These are phyloP conservation scores for Penicillium brevicompactum DNA, from an alignment of 2,329 filamentous ascomycete genomes.

Conservation along the genomic window DNA sequence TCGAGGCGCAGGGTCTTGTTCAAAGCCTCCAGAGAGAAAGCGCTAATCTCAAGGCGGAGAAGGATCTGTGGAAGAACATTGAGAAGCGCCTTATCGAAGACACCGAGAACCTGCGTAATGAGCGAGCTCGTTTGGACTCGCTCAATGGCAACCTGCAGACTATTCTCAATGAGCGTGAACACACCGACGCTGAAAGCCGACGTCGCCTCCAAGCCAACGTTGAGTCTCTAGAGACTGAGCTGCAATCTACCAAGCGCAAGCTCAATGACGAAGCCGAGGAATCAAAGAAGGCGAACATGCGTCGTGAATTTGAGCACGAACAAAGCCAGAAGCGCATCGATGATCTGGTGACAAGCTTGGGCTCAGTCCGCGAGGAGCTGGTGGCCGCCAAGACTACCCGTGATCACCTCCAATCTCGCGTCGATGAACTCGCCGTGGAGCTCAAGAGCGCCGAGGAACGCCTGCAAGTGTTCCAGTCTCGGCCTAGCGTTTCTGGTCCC, in stretches of 20 bases:
- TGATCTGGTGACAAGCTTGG: slow-evolving; percentile 78
- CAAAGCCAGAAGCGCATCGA: slow-evolving; percentile 91
- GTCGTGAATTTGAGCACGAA: slow-evolving; percentile 87
- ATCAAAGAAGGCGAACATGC: slow-evolving; percentile 75
- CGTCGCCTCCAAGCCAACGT: slow-evolving; percentile 77
- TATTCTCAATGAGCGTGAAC: slow-evolving; percentile 87
- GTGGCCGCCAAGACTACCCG: slow-evolving; percentile 82
- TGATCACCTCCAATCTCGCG: slow-evolving; percentile 84
- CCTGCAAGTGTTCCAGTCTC: slow-evolving; percentile 76
- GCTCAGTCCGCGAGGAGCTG: slow-evolving; percentile 82
- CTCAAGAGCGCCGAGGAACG: slow-evolving; percentile 88
- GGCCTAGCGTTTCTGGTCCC: slow-evolving; percentile 65
- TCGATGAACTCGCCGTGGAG: slow-evolving; percentile 87
- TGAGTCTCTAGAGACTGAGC: slow-evolving; percentile 76
- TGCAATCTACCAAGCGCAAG: slow-evolving; percentile 78
- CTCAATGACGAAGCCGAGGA: slow-evolving; percentile 82
- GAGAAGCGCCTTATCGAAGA: slow-evolving; percentile 86
- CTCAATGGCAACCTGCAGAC: slow-evolving; percentile 83
- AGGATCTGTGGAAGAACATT: slow-evolving; percentile 91
- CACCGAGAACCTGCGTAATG: slow-evolving; percentile 80
- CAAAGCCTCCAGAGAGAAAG: slow-evolving; percentile 90
- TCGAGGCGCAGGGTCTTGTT: slow-evolving; percentile 77
- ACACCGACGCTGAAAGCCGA: slow-evolving; percentile 77
- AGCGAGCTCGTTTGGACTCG: slow-evolving; percentile 80
- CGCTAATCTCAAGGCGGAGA: slow-evolving; percentile 91